Conservation (phyloP, 306 rosid species). For the Glycyrrhiza uralensis region DNA sequence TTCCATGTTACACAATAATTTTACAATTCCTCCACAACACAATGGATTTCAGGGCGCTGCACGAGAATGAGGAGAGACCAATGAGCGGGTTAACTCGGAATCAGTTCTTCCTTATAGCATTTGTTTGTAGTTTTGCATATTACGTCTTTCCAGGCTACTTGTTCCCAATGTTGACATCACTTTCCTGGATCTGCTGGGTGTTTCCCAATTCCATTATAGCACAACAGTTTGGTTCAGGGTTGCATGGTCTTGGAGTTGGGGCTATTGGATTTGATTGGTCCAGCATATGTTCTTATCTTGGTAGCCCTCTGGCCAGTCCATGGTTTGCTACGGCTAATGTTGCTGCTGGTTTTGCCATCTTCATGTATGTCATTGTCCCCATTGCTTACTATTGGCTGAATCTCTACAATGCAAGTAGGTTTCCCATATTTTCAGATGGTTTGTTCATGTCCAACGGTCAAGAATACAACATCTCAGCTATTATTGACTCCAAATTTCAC, state of each 20-base stretch:
- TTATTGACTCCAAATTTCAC: constrained; percentile 58
- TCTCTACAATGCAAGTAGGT: constrained; percentile 52
- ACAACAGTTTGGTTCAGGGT: constrained; percentile 76
- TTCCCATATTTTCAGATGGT: constrained; percentile 72
- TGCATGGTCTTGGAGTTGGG: constrained; percentile 76
- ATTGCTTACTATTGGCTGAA: constrained; percentile 59
- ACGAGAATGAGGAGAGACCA: constrained; percentile 61
- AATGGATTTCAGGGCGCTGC: constrained; percentile 58
- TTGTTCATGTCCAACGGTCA: constrained; percentile 63
- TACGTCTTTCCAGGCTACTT: constrained; percentile 73
- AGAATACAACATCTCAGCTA: constrained; percentile 64
- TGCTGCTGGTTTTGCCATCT: constrained; percentile 55
- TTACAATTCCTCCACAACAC: neutral
- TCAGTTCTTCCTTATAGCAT: constrained; percentile 64
- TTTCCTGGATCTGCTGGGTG: constrained; percentile 78
- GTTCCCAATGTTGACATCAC: constrained; percentile 66
- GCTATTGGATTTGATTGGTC: constrained; percentile 80
- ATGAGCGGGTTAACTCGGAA: constrained; percentile 49
- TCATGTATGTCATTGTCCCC: constrained; percentile 53
- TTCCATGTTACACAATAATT: too few species aligned
- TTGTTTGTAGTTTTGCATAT: constrained; percentile 61
- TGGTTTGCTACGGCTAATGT: constrained; percentile 83
- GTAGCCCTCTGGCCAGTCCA: constrained; percentile 78
- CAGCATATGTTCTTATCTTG: constrained; percentile 58
- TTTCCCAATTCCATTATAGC: constrained; percentile 68